Evolutionary conservation across 192 early-diverging fungal species (phyloP).

Genomic region (Backusella circina): DNA sequence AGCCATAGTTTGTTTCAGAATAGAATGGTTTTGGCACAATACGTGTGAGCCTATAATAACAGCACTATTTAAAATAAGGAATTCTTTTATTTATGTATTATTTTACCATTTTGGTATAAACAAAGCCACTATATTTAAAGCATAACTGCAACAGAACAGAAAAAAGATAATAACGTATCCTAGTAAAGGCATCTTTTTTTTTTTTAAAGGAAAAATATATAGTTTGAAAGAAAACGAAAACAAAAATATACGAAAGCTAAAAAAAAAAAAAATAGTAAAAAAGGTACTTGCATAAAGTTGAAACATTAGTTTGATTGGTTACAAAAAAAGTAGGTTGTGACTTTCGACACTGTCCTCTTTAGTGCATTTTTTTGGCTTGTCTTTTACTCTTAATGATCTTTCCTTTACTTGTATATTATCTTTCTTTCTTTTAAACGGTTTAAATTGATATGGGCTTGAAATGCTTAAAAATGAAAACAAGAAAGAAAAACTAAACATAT

Average conservation of each 20-base stretch:
- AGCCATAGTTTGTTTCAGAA: constrained; percentile 23
- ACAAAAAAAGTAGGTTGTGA: not conserved
- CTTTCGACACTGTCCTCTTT: not conserved
- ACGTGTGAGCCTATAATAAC: constrained; percentile 13
- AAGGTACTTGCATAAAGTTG: constrained; percentile 3
- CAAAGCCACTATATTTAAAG: constrained; percentile 20
- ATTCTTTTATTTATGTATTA: not conserved
- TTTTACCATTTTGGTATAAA: constrained; percentile 19
- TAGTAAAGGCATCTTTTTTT: constrained; percentile 15
- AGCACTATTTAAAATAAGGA: not conserved
- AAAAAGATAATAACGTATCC: constrained; percentile 23
- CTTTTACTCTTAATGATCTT: not conserved
- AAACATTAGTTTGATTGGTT: not conserved
- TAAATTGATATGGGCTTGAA: not conserved
- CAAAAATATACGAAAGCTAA: not conserved
- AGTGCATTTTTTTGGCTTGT: not conserved
- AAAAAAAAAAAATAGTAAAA: not conserved
- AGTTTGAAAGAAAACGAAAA: not conserved
- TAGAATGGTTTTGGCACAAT: constrained; percentile 21
- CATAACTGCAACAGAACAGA: constrained; percentile 20
- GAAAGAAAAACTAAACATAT: not conserved
- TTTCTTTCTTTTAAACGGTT: not conserved
- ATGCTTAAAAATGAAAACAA: not conserved
- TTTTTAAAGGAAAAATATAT: not conserved
- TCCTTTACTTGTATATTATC: too few species aligned